phyloP scores from a whole-genome alignment of 2,329 filamentous ascomycete genomes.

The Cadophora sp. region DNA sequence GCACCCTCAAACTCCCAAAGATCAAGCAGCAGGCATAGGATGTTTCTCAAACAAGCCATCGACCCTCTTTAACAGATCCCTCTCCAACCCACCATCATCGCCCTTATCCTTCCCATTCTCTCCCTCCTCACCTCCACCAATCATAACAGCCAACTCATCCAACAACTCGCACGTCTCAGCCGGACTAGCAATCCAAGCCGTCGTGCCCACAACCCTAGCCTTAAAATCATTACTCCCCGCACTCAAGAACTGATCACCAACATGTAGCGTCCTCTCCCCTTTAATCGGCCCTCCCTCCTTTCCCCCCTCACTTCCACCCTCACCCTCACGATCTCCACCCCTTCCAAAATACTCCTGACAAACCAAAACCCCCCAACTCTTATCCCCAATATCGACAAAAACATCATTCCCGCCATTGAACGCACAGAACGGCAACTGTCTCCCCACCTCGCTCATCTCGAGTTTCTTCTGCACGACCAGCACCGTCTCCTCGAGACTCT shows the following conservation, averaged over 20 bases:
- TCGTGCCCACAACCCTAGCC: slow-evolving; percentile 87
- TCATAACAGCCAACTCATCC: slow-evolving; percentile 75
- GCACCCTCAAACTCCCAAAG: neutral
- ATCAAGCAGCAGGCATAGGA: slow-evolving; percentile 24
- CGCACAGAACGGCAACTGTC: slow-evolving; percentile 84
- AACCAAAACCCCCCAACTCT: slow-evolving; percentile 91
- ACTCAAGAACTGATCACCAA: slow-evolving; percentile 96
- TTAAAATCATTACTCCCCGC: slow-evolving; percentile 98
- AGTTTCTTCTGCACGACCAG: slow-evolving; percentile 92
- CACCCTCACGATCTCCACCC: slow-evolving; percentile 49
- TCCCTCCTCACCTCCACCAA: slow-evolving; percentile 36
- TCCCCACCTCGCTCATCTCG: slow-evolving; percentile 76
- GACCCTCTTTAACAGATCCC: slow-evolving; percentile 23
- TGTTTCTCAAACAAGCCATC: slow-evolving; percentile 29
- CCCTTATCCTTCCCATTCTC: slow-evolving; percentile 1
- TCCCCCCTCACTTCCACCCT: slow-evolving; percentile 57
- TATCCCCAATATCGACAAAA: slow-evolving; percentile 98
- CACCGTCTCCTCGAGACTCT: slow-evolving; percentile 94
- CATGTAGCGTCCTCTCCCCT: slow-evolving; percentile 84
- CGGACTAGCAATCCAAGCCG: slow-evolving; percentile 95
- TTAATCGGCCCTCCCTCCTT: slow-evolving; percentile 55
- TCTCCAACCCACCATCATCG: slow-evolving; percentile 15
- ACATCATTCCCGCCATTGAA: slow-evolving; percentile 99
- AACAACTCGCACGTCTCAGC: slow-evolving; percentile 87
- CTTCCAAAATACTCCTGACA: slow-evolving; percentile 87